These are phyloP conservation scores for Tetrahymena malaccensis DNA, from an alignment of 73 alveolate species.

Conservation along the genomic window DNA sequence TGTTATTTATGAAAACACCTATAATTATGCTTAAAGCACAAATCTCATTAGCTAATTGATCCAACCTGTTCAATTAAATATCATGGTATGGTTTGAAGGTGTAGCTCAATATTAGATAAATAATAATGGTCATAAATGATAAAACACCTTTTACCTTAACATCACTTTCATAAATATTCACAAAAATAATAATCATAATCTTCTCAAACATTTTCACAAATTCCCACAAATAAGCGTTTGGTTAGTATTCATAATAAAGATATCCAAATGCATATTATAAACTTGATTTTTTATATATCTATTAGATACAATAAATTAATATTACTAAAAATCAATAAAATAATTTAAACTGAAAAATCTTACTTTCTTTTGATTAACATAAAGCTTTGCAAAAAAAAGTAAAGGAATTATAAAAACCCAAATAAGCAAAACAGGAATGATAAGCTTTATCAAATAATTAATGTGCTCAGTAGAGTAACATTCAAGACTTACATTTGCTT, in stretches of 20 bases:
- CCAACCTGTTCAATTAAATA: background rate
- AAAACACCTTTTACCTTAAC: constrained; percentile 11
- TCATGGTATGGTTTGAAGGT: constrained; percentile 9
- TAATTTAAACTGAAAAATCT: background rate
- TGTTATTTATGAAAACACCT: constrained; percentile 21
- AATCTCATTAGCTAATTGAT: constrained; percentile 1
- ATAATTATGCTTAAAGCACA: constrained; percentile 14
- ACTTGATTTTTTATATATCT: background rate
- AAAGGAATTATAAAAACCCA: constrained; percentile 15
- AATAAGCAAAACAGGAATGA: background rate
- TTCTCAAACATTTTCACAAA: constrained; percentile 32
- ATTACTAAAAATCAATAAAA: background rate
- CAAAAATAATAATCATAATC: background rate
- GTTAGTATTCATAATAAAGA: constrained; percentile 11
- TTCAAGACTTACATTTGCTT: constrained; percentile 4
- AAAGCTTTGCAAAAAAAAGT: background rate
- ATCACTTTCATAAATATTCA: constrained; percentile 1
- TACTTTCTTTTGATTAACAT: background rate
- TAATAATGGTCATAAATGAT: background rate
- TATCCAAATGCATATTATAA: background rate
- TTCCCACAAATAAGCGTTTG: constrained; percentile 37
- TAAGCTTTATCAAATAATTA: background rate
- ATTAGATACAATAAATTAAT: background rate
- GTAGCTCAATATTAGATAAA: constrained; percentile 10
- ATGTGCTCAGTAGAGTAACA: background rate